phyloP scores from a whole-genome alignment of 1,139 yeast genomes.

The Diutina pseudorugosa region DNA sequence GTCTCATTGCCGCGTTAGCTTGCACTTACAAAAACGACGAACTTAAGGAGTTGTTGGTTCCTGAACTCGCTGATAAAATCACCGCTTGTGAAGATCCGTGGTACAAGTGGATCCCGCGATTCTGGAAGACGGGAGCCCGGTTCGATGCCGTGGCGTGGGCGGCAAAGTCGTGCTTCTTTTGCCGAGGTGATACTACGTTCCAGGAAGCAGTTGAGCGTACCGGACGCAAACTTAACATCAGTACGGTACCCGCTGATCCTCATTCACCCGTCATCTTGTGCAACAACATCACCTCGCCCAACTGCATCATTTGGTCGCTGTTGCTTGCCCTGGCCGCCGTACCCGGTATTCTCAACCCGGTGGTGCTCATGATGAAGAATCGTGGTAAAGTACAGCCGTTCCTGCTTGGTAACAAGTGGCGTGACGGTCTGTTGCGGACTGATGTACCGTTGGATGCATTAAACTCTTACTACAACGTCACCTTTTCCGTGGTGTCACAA shows the following conservation, averaged over 20 bases:
- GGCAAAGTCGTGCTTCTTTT: conserved; percentile 52
- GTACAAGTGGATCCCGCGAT: conserved; percentile 48
- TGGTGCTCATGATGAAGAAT: conserved; percentile 64
- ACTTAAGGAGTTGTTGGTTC: conserved; percentile 40
- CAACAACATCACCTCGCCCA: conserved; percentile 66
- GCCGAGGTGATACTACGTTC: conserved; percentile 62
- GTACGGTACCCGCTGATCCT: conserved; percentile 75
- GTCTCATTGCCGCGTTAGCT: conserved; percentile 63
- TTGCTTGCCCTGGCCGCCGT: conserved; percentile 72
- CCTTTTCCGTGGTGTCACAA: conserved; percentile 67
- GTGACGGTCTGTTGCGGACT: conserved; percentile 62
- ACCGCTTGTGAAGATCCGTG: conserved; percentile 65
- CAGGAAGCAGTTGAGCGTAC: conserved; percentile 57
- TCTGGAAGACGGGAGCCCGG: conserved; percentile 68
- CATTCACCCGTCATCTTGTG: conserved; percentile 74
- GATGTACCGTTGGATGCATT: conserved; percentile 61
- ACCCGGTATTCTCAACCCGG: conserved; percentile 77
- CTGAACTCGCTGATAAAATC: conserved; percentile 51
- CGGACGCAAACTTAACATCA: conserved; percentile 58
- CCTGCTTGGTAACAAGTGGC: conserved; percentile 65
- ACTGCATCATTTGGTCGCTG: conserved; percentile 76
- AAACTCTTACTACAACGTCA: conserved; percentile 68
- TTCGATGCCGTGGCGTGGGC: conserved; percentile 75
- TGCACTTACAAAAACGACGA: conserved; percentile 65
- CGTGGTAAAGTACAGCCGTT: conserved; percentile 44